phyloP scores from a whole-genome alignment of 2,329 filamentous ascomycete genomes.

The Tothia fuscella region DNA sequence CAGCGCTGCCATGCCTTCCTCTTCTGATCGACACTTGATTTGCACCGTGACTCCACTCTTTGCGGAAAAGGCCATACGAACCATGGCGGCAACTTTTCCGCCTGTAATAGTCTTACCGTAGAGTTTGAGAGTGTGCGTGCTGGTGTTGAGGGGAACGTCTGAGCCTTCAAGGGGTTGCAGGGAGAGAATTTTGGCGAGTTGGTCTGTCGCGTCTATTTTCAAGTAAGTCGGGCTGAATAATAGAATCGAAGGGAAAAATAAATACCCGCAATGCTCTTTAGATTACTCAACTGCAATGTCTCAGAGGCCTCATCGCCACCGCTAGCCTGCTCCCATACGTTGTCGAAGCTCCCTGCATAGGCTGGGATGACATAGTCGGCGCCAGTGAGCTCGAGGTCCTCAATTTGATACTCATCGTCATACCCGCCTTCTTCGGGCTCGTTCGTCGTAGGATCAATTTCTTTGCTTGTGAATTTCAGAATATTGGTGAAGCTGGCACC shows the following conservation, averaged over 20 bases:
- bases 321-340: constrained; percentile 90
- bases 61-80: constrained; percentile 87
- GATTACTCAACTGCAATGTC: constrained; percentile 73
- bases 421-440: constrained; percentile 89
- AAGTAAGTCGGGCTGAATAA: background rate
- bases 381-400: constrained; percentile 79
- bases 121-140: constrained; percentile 87
- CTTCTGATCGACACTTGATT: constrained; percentile 83
- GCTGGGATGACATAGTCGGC: constrained; percentile 90
- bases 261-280: constrained; percentile 87
- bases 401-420: constrained; percentile 95
- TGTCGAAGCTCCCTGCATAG: constrained; percentile 89
- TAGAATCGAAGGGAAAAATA: constrained; percentile 15
- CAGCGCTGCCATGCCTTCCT: constrained; percentile 76
- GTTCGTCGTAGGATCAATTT: constrained; percentile 88
- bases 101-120: constrained; percentile 91
- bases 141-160: constrained; percentile 77
- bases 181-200: constrained; percentile 74
- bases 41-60: constrained; percentile 94
- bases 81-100: constrained; percentile 73
- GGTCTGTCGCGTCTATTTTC: constrained; percentile 78
- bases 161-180: constrained; percentile 90
- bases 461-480: constrained; percentile 95
- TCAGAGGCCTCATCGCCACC: constrained; percentile 83
- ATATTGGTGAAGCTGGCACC: constrained; percentile 77